phyloP scores from a whole-genome alignment of 1,284 basidiomycete genomes.

The Naganishia cerealis region DNA sequence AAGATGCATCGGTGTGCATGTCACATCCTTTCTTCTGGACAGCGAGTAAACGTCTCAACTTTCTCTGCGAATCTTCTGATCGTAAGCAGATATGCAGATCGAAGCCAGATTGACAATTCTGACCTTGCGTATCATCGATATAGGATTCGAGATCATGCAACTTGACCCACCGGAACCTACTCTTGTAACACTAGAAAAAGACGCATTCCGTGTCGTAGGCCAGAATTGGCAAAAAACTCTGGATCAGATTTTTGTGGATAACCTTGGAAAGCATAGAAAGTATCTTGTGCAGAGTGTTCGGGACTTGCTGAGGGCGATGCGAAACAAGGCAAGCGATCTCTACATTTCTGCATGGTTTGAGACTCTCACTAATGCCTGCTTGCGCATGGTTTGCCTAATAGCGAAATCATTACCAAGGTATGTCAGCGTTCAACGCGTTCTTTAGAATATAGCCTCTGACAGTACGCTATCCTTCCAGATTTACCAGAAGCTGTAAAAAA shows the following conservation, averaged over 20 bases:
- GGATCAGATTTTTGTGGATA: constrained; percentile 87
- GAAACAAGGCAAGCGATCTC: constrained; percentile 76
- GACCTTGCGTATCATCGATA: not conserved
- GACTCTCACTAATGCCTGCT: constrained; percentile 9
- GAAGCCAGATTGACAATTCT: not conserved
- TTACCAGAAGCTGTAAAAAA: constrained; percentile 84
- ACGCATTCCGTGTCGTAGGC: constrained; percentile 69
- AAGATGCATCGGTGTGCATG: constrained; percentile 81
- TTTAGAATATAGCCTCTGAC: not conserved
- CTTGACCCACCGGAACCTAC: constrained; percentile 79
- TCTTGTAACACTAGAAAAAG: constrained; percentile 72
- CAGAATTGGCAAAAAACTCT: constrained; percentile 81
- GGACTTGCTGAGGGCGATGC: constrained; percentile 83
- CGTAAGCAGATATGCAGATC: constrained; percentile 52
- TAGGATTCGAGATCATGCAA: constrained; percentile 88
- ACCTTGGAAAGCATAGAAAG: constrained; percentile 92
- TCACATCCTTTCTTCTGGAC: constrained; percentile 98
- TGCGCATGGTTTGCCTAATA: constrained; percentile 46
- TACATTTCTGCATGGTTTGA: no score
- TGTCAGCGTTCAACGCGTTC: not conserved
- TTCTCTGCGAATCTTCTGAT: constrained; percentile 95
- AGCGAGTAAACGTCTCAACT: constrained; percentile 76
- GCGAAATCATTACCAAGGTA: constrained; percentile 97
- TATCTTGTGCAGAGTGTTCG: constrained; percentile 89
- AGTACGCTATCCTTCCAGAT: constrained; percentile 35